Percentiles rank a stretch among this genome's conserved stretches.
Conservation (phyloP, 495 filamentous ascomycete genomes). For the Lophiostoma macrostomum region DNA sequence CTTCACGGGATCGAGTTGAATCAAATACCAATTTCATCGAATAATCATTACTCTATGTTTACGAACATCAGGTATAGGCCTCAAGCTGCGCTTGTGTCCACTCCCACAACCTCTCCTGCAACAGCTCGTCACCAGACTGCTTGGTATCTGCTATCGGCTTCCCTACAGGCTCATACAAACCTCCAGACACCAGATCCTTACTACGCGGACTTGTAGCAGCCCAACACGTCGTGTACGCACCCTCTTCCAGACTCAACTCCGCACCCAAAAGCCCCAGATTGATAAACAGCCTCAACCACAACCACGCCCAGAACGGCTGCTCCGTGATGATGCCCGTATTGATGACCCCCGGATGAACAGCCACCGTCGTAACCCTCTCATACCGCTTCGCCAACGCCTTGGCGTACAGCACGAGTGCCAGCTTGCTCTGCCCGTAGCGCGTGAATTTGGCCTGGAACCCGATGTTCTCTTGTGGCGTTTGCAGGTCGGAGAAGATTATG, state of each 20-base stretch:
- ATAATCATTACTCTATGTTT: too few relatives aligned
- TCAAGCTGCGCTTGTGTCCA: slow-evolving; percentile 1
- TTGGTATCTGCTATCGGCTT: not conserved
- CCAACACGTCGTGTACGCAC: slow-evolving; percentile 17
- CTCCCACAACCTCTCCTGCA: slow-evolving; percentile 20
- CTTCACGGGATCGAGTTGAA: too few relatives aligned
- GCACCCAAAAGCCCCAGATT: not conserved
- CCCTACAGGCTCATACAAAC: slow-evolving; percentile 21
- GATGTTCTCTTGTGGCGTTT: not conserved
- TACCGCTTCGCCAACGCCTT: slow-evolving; percentile 57
- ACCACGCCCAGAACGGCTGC: not conserved
- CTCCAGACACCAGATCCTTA: slow-evolving; percentile 1
- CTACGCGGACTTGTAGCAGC: slow-evolving; percentile 5
- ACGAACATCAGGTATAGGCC: too few relatives aligned
- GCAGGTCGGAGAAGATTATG: not conserved
- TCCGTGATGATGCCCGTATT: slow-evolving; percentile 42
- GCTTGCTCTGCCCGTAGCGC: slow-evolving; percentile 65
- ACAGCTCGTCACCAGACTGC: not conserved
- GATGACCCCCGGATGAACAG: slow-evolving; percentile 68
- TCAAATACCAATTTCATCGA: too few relatives aligned
- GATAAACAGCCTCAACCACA: not conserved
- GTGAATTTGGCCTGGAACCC: not conserved
- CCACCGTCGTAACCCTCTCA: slow-evolving; percentile 53
- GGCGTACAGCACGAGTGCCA: slow-evolving; percentile 65
- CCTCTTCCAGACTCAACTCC: slow-evolving; percentile 1